Evolutionary conservation across 108 stramenopile species (phyloP), one percentile per base, ranked within the genome.

Genomic region (Pseudonitzschia pungens): DNA sequence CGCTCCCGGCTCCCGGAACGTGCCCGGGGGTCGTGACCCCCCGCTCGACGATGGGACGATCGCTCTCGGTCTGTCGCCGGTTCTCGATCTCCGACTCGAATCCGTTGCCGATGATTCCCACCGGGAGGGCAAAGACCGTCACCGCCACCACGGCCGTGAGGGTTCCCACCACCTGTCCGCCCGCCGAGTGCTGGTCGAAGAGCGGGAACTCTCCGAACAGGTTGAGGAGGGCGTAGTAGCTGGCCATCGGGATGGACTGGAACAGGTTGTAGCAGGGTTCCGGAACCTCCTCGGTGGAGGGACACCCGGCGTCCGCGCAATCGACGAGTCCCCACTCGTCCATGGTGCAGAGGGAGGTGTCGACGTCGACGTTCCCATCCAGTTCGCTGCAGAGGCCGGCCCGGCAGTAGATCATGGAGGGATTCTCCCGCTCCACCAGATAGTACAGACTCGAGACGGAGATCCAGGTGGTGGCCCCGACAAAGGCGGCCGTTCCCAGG

Each of bases 171-270:
- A 91, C 32, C 68, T 90, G 84, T 18, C 96, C 96, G 32, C 72
- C 74, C 10, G 78, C 69, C 41, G 74, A 78, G 74, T 95, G 96
- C 44, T 93, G 82, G 68, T 89, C 89, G 56, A 94, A 79, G 14
- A 95, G 76, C 10, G 96, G 94, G 57, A 91, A 96, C 76, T 96
- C 96, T 45, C 96, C 96, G 78, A 95, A 96, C 21, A 96, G 78
- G 67, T 96, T 89, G 51, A 94, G 77, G 29, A 96, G 70, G 3
- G 92, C 77, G 75, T 89, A 96, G 79, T 90, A 96, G n/a, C 80
- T 81, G 0, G 91, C 77, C 58, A 79, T 73, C 20, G 90, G 77
- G 45, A 93, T 93, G 52, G 82, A 83, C 44, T 85, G 70, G 72
- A 84, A 93, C 18, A 93, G 28, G 72, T 91, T 93, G 82, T 86